These are phyloP conservation scores for Umbelopsis isabellina DNA, from an alignment of 192 early-diverging fungal genomes.

Conservation along the genomic window DNA sequence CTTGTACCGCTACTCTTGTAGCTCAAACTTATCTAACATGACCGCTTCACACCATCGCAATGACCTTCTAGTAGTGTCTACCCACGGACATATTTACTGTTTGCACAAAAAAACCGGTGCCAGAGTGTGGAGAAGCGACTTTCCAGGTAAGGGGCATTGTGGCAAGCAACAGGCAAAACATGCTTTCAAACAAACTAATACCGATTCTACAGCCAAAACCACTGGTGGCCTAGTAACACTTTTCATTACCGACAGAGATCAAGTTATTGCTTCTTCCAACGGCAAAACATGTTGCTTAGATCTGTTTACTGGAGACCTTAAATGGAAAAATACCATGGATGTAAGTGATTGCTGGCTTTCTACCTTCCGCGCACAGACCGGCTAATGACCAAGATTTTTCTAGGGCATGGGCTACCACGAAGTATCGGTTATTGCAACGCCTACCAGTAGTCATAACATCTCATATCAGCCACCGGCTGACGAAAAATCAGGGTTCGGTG, in stretches of 20 bases:
- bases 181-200: background rate
- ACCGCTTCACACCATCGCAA: background rate
- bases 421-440: constrained; percentile 23
- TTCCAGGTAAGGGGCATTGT: background rate
- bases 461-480: background rate
- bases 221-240: constrained; percentile 18
- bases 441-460: constrained; percentile 13
- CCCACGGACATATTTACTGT: constrained; percentile 30
- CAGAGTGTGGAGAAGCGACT: constrained; percentile 19
- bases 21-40: background rate
- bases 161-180: no score
- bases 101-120: constrained; percentile 27
- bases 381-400: background rate
- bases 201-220: background rate
- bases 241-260: constrained; percentile 29
- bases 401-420: constrained; percentile 32
- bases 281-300: constrained; percentile 24
- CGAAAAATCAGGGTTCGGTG: background rate
- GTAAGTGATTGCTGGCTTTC: constrained; percentile 9
- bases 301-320: constrained; percentile 22
- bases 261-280: constrained; percentile 11
- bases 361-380: background rate
- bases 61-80: constrained; percentile 27
- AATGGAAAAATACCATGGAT: constrained; percentile 33
- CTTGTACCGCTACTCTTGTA: no score